Base-by-base conservation (phyloP, 495 filamentous ascomycete species). In the Astrothelium macrocarpum region DNA sequence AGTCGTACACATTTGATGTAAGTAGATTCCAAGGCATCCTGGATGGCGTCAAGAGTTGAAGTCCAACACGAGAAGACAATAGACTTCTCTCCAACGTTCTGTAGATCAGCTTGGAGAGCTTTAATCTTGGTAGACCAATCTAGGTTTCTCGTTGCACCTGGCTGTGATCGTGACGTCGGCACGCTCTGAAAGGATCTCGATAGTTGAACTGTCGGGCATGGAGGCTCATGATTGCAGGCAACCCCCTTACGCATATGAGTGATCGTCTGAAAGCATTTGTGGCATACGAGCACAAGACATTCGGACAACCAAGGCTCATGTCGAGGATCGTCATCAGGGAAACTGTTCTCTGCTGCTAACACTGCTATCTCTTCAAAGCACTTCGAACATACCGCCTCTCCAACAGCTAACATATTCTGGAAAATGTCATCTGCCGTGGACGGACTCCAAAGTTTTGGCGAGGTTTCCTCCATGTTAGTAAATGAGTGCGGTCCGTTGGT, bases 11-110 rank as follows among this genome's bases (percentile, higher is more conserved):
- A 68, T 1, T 28, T 29, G 7, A 80, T 71, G 2, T 53, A 20
- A 5, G 71, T 67, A n/a, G 74, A 60, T 11, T 70, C 65, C 11
- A 82, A 70, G 2, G 68, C 75, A 0, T 32, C 26, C 43, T 77
- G 69, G 0, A 79, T 69, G 1, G 78, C 16, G 32, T 79, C 75
- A 16, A 82, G 77, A 5, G 75, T 79, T 32, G 70, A 67, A 32
- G 73, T 71, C 80, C 79, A 81, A 1, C 62, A 73, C 0, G 78
- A 77, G 62, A 81, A 82, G 0, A 81, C 75, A 34, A 81, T 65
- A 43, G 76, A 79, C 29, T 56, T 56, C 20, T 56, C 49, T 56
- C 23, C 26, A 0, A 28, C 49, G 23, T 56, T 4, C 9, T 28
- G 25, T 0, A 20, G 2, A 11, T 29, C 29, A 2, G 29, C 2